Evolutionary conservation across 331 rosid species (phyloP), one percentile per base, ranked within the genome.

Genomic region (Saraca asoca): DNA sequence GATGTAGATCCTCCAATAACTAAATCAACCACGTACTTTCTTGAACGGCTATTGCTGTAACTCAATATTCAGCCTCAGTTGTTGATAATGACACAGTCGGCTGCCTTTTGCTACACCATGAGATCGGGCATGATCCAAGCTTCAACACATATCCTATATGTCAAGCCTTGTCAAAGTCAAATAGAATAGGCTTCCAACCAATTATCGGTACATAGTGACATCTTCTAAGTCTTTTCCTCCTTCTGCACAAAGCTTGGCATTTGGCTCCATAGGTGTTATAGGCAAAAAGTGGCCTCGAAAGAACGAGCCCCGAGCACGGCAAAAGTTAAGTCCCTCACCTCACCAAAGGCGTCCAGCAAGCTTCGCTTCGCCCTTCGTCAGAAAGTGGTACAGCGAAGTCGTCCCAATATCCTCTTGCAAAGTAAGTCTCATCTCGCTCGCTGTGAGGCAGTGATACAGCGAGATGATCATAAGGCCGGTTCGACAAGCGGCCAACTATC

Each of bases 221-320:
- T 34, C 38, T 34, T 49, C 53, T 15, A 49, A 49, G 20, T 49
- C 53, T 12, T 49, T 49, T 13, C 53, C 53, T 49, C 15, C 53
- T n/a, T n/a, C 19, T 51, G 71, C 46, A n/a, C 54, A 54, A 6
- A 68, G 15, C 41, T 41, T 68, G 52, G 55, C 51, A 57, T 68
- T 62, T 5, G 11, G 38, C 19, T 66, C 62, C 61, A 66, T 52
- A 7, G 37, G 62, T 16, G n/a, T n/a, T n/a, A n/a, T n/a, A n/a
- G n/a, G n/a, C n/a, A n/a, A n/a, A n/a, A n/a, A n/a, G n/a, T n/a
- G n/a, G n/a, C n/a, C n/a, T n/a, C n/a, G n/a, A n/a, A n/a, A n/a
- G n/a, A n/a, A n/a, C n/a, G n/a, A n/a, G n/a, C n/a, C n/a, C n/a
- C n/a, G n/a, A n/a, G n/a, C n/a, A n/a, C n/a, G n/a, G n/a, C n/a